These are phyloP conservation scores for Epicoccum sorghinum DNA, from an alignment of 2,329 filamentous ascomycete genomes.

Conservation along the genomic window DNA sequence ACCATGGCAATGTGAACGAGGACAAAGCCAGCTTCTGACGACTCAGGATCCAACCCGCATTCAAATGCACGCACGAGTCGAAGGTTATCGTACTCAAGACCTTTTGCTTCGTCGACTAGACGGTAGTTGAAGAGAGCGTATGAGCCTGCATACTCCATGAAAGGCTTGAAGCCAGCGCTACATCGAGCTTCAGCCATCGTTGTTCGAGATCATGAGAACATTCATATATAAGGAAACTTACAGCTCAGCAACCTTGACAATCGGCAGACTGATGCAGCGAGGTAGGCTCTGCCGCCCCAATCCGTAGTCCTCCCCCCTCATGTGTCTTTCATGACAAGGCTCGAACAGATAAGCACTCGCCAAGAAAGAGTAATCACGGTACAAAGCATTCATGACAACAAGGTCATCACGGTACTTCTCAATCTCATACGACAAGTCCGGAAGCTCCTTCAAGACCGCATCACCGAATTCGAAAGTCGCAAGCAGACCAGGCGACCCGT, in stretches of 20 bases:
- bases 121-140: conserved; percentile 70
- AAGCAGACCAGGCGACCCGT: conserved; percentile 78
- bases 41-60: conserved; percentile 81
- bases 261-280: conserved; percentile 75
- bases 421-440: conserved; percentile 75
- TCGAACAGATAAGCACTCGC: conserved; percentile 89
- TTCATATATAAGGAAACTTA: conserved; percentile 57
- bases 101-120: conserved; percentile 61
- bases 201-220: no score
- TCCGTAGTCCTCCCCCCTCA: conserved; percentile 74
- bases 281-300: conserved; percentile 77
- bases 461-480: conserved; percentile 76
- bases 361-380: conserved; percentile 90
- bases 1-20: conserved; percentile 97
- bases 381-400: conserved; percentile 81
- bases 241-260: conserved; percentile 84
- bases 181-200: background rate
- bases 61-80: conserved; percentile 91
- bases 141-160: conserved; percentile 81
- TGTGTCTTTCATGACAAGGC: conserved; percentile 80
- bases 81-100: conserved; percentile 66
- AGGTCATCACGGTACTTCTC: conserved; percentile 75
- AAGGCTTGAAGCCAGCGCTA: conserved; percentile 79
- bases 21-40: conserved; percentile 95
- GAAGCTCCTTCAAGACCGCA: conserved; percentile 73